Percentiles rank a stretch among this genome's conserved stretches.
Evolutionary conservation across 768 basidiomycete species (phyloP).

Genomic region (Gloeophyllum trabeum): DNA sequence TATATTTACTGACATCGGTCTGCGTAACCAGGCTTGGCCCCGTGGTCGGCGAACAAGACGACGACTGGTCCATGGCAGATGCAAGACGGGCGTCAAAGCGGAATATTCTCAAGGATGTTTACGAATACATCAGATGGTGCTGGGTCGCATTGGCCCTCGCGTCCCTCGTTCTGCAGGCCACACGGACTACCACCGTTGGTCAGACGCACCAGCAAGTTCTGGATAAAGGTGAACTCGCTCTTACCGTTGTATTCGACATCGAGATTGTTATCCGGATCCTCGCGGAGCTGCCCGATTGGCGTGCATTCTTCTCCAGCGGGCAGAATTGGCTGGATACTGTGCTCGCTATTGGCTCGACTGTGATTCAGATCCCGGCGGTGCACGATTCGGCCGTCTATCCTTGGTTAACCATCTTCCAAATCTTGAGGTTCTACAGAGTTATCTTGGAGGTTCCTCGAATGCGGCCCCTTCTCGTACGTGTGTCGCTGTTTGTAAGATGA

Average conservation of each 20-base stretch:
- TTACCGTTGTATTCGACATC: conserved; percentile 78
- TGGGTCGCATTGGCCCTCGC: conserved; percentile 71
- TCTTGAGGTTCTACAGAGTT: conserved; percentile 83
- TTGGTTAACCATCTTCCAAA: conserved; percentile 86
- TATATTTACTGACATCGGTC: conserved; percentile 1
- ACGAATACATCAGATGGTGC: conserved; percentile 49
- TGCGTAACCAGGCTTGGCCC: conserved; percentile 20
- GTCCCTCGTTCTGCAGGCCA: conserved; percentile 65
- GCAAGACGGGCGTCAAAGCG: conserved; percentile 28
- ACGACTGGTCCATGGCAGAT: conserved; percentile 43
- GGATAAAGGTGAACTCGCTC: conserved; percentile 58
- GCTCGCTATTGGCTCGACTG: conserved; percentile 60
- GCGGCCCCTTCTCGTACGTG: conserved; percentile 71
- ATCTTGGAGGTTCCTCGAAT: conserved; percentile 86
- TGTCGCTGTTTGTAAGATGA: neutral
- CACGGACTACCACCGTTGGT: conserved; percentile 41
- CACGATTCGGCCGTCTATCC: conserved; percentile 53
- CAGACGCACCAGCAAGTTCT: conserved; percentile 33
- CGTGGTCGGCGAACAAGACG: conserved; percentile 46
- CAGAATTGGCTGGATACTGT: conserved; percentile 67
- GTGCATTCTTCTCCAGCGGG: conserved; percentile 50
- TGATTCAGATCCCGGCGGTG: conserved; percentile 82
- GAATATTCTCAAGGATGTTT: conserved; percentile 43
- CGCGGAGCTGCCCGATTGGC: conserved; percentile 73
- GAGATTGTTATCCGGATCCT: conserved; percentile 75